Conservation (phyloP, 805 yeast species). For the Sugiyamaella chiloensis region DNA sequence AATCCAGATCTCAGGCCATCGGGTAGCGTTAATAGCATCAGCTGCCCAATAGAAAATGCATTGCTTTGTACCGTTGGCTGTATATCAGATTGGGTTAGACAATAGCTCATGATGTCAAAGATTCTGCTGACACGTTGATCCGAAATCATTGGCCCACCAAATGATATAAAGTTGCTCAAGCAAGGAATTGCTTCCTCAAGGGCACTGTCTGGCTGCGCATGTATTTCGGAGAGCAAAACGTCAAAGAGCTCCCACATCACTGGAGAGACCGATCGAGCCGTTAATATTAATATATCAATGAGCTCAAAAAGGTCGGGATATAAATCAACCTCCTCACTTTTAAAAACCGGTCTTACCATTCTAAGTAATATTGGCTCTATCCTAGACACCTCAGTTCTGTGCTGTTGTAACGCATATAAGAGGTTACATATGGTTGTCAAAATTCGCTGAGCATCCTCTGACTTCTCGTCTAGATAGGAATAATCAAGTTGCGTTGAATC, state of each 20-base stretch:
- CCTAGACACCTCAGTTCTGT: slow-evolving; percentile 58
- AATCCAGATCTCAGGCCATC: background rate
- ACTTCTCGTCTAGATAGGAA: slow-evolving; percentile 56
- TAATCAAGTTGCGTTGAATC: slow-evolving; percentile 30
- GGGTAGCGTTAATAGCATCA: background rate
- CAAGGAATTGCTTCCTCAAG: slow-evolving; percentile 73
- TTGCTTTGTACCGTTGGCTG: background rate
- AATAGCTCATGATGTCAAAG: background rate
- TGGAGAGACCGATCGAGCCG: slow-evolving; percentile 59
- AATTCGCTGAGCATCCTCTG: slow-evolving; percentile 75
- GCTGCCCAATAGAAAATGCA: slow-evolving; percentile 2
- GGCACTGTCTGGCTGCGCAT: slow-evolving; percentile 47
- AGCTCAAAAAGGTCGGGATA: slow-evolving; percentile 74
- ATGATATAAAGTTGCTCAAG: slow-evolving; percentile 66
- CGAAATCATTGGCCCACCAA: slow-evolving; percentile 37
- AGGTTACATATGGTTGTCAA: slow-evolving; percentile 79
- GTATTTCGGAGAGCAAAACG: slow-evolving; percentile 39
- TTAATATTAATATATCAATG: slow-evolving; percentile 61
- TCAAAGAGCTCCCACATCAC: slow-evolving; percentile 71
- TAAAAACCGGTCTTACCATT: slow-evolving; percentile 61
- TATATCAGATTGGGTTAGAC: background rate
- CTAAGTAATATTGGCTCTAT: slow-evolving; percentile 68
- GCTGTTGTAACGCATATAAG: slow-evolving; percentile 72
- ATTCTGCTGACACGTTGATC: background rate
- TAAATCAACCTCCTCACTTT: slow-evolving; percentile 64